A percentile compares a stretch with the other conserved stretches of the same genome.
These are phyloP conservation scores for Penicillium taxi DNA, from an alignment of 495 filamentous ascomycete species.

Conservation along the genomic window DNA sequence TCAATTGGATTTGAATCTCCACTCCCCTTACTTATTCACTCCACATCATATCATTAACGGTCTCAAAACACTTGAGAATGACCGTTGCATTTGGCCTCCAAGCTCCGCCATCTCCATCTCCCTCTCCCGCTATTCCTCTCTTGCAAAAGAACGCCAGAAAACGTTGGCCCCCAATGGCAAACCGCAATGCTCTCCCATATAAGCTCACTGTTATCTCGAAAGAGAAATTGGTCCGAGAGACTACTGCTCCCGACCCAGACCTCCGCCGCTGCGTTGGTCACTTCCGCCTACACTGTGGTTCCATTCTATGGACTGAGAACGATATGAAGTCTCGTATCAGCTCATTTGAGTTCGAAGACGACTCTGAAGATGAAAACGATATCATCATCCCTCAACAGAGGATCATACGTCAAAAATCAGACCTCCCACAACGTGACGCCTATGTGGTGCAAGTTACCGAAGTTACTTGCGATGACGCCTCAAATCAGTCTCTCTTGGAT, in stretches of 20 bases:
- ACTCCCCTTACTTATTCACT: neutral
- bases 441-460: slow-evolving; percentile 9
- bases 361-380: slow-evolving; percentile 14
- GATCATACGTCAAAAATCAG: slow-evolving; percentile 1
- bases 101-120: slow-evolving; percentile 13
- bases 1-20: neutral
- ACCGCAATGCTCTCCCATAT: slow-evolving; percentile 35
- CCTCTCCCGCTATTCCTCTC: slow-evolving; percentile 13
- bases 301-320: slow-evolving; percentile 35
- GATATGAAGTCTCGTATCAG: slow-evolving; percentile 39
- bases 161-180: slow-evolving; percentile 38
- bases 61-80: slow-evolving; percentile 12
- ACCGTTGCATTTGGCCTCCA: slow-evolving; percentile 10
- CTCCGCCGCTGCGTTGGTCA: slow-evolving; percentile 38
- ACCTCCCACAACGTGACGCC: neutral
- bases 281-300: slow-evolving; percentile 34
- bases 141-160: slow-evolving; percentile 29
- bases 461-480: slow-evolving; percentile 2
- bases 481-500: slow-evolving; percentile 1
- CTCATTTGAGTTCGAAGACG: slow-evolving; percentile 36
- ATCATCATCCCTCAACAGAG: neutral
- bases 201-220: slow-evolving; percentile 37
- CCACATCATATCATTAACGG: too few relatives aligned
- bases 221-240: slow-evolving; percentile 36
- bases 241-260: slow-evolving; percentile 34